A percentile compares a stretch with the other conserved stretches of the same genome.
Conservation (phyloP, 306 rosid species). For the Morella rubra region DNA sequence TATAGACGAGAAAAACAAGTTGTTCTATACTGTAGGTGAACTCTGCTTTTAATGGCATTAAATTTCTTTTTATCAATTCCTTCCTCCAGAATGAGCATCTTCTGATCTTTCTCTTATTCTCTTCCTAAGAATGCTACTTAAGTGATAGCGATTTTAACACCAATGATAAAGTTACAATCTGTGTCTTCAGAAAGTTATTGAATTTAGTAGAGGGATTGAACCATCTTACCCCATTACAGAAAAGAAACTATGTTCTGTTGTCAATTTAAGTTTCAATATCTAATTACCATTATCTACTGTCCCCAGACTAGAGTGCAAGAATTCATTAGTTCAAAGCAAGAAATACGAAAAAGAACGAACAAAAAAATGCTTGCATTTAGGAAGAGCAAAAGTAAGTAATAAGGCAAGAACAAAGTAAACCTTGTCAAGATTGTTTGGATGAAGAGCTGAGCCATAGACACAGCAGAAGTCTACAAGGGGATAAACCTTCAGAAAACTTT, state of each 20-base stretch:
- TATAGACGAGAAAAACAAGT: too few species aligned
- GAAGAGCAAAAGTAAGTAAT: not conserved
- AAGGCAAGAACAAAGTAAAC: slow-evolving; percentile 15
- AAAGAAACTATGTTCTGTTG: not conserved
- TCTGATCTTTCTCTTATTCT: not conserved
- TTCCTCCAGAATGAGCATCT: not conserved
- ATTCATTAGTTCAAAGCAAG: not conserved
- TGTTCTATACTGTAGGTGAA: not conserved
- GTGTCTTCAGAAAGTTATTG: not conserved
- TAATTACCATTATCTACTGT: not conserved
- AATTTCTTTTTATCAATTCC: not conserved
- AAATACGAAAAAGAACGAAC: not conserved
- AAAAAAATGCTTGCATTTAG: not conserved
- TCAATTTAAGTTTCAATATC: not conserved
- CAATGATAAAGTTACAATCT: not conserved
- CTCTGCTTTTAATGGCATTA: not conserved
- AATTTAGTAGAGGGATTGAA: not conserved
- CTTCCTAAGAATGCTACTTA: not conserved
- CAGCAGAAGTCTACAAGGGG: slow-evolving; percentile 59
- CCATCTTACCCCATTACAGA: not conserved
- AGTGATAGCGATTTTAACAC: not conserved
- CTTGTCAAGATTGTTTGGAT: slow-evolving; percentile 45
- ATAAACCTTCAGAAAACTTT: slow-evolving; percentile 34
- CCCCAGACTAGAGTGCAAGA: not conserved
- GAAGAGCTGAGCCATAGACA: slow-evolving; percentile 55